These are phyloP conservation scores for Rhytidhysteron rufulum DNA, from an alignment of 2,329 filamentous ascomycete species.

Conservation along the genomic window DNA sequence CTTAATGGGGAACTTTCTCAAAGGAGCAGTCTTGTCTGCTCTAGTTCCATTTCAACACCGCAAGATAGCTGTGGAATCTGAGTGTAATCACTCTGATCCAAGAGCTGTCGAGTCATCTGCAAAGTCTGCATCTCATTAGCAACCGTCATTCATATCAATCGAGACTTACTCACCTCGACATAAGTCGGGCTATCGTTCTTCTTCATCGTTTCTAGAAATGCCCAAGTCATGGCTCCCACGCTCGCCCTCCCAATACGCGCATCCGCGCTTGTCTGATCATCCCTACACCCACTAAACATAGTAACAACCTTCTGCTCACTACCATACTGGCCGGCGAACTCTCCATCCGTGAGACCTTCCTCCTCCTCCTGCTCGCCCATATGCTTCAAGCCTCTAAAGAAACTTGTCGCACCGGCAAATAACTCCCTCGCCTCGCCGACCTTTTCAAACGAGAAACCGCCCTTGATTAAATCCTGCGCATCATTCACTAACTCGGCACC, in stretches of 20 bases:
- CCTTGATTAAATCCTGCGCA: slow-evolving; percentile 48
- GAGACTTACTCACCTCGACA: slow-evolving; percentile 29
- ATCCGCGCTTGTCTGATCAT: slow-evolving; percentile 51
- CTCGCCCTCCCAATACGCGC: slow-evolving; percentile 42
- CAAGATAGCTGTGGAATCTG: slow-evolving; percentile 41
- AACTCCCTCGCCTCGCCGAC: slow-evolving; percentile 50
- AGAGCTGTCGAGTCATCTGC: slow-evolving; percentile 35
- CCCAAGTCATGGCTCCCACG: slow-evolving; percentile 48
- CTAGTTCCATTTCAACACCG: neutral
- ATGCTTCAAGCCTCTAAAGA: slow-evolving; percentile 52
- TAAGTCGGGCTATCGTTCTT: slow-evolving; percentile 34
- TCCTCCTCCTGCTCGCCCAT: slow-evolving; percentile 42
- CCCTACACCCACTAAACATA: slow-evolving; percentile 50
- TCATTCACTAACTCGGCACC: slow-evolving; percentile 50
- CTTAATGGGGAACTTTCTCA: no score
- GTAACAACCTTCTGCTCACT: slow-evolving; percentile 46
- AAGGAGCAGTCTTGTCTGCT: neutral
- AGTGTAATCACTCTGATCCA: slow-evolving; percentile 39
- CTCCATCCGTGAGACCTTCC: slow-evolving; percentile 34
- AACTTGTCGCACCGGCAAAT: slow-evolving; percentile 51
- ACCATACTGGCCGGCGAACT: slow-evolving; percentile 43
- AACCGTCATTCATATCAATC: neutral
- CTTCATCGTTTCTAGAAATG: slow-evolving; percentile 45
- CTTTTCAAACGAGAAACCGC: slow-evolving; percentile 49
- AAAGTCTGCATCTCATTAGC: slow-evolving; percentile 26